Conservation (phyloP, 73 alveolate species). For the Paramecium octaurelia region DNA sequence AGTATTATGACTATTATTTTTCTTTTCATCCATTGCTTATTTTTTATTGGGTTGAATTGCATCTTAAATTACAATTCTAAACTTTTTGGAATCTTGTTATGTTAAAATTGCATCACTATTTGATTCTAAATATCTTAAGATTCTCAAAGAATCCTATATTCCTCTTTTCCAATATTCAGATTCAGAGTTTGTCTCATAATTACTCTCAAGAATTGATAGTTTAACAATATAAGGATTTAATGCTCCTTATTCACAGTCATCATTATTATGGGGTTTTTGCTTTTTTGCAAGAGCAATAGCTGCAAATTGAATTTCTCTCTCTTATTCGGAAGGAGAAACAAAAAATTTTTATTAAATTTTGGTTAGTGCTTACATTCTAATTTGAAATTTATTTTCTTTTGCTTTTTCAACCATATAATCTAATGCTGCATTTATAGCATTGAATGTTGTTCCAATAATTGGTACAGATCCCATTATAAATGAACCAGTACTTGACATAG, state of each 20-base stretch:
- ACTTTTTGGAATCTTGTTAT: neutral
- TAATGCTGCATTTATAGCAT: neutral
- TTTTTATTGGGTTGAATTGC: neutral
- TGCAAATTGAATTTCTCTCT: neutral
- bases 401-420: neutral
- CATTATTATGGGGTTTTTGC: neutral
- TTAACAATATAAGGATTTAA: neutral
- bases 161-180: neutral
- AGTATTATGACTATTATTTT: too few relatives aligned
- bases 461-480: neutral
- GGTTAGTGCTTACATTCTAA: neutral
- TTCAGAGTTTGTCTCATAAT: neutral
- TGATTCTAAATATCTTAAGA: neutral
- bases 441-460: neutral
- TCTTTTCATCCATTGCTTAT: neutral
- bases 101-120: neutral
- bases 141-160: neutral
- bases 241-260: neutral
- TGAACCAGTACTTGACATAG: neutral
- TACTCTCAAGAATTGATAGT: neutral
- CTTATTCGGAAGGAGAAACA: neutral
- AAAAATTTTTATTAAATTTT: too few relatives aligned
- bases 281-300: neutral
- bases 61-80: neutral
- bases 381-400: neutral